Conservation (phyloP, 768 basidiomycete genomes). For the Pleurotus eryngii region DNA sequence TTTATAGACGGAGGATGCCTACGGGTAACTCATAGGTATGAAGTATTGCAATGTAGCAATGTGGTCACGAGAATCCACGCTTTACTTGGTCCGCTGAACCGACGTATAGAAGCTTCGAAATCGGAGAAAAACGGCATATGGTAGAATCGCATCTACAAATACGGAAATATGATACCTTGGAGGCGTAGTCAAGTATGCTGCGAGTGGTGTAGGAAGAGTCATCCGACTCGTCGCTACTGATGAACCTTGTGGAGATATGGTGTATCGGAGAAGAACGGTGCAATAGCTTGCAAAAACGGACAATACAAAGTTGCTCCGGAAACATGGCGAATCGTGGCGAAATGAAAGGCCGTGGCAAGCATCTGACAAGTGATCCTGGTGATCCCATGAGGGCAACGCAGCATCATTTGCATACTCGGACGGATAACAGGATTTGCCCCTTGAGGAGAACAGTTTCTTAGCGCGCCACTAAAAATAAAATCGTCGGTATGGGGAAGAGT, state of each 20-base stretch:
- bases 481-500: not conserved
- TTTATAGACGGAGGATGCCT: conserved; percentile 6
- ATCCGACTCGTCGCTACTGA: not conserved
- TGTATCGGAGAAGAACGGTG: not conserved
- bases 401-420: not conserved
- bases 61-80: not conserved
- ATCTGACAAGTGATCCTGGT: not conserved
- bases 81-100: not conserved
- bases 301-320: not conserved
- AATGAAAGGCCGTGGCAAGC: not conserved
- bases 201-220: not conserved
- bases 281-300: not conserved
- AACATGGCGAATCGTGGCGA: not conserved
- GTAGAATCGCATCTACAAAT: not conserved
- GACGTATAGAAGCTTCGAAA: not conserved
- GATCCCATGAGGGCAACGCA: not conserved
- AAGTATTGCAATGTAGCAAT: no score
- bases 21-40: not conserved
- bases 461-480: conserved; percentile 1
- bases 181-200: not conserved
- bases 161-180: not conserved
- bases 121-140: not conserved
- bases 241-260: not conserved
- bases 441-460: not conserved
- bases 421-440: not conserved